Conservation (phyloP, 2,329 filamentous ascomycete genomes). For the Aspergillus piperis region DNA sequence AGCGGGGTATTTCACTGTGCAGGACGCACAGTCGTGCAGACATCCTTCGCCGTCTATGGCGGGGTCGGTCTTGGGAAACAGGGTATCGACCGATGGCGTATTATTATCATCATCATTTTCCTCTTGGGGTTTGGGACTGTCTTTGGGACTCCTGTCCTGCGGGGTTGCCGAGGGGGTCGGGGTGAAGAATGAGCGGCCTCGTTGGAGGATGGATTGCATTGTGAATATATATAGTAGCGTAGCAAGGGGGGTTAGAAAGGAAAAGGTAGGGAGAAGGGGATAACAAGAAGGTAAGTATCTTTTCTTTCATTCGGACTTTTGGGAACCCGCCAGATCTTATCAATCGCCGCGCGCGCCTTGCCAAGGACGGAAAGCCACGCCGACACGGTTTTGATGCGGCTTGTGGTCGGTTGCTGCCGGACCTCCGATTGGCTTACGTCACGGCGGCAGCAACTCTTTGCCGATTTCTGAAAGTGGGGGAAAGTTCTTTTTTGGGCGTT, state of each 20-base stretch:
- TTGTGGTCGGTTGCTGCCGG: background rate
- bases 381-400: background rate
- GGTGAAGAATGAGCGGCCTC: conserved; percentile 36
- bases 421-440: conserved; percentile 9
- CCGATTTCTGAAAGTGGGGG: background rate
- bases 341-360: conserved; percentile 26
- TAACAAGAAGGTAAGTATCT: background rate
- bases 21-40: conserved; percentile 79
- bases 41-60: conserved; percentile 84
- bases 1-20: conserved; percentile 76
- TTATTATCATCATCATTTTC: conserved; percentile 28
- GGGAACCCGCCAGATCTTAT: conserved; percentile 31
- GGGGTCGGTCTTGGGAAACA: conserved; percentile 77
- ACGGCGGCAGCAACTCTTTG: background rate
- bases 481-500: background rate
- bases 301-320: background rate
- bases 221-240: background rate
- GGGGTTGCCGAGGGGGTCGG: conserved; percentile 31
- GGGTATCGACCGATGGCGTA: conserved; percentile 48
- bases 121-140: conserved; percentile 19
- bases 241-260: background rate
- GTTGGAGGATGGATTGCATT: conserved; percentile 42
- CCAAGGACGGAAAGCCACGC: conserved; percentile 20
- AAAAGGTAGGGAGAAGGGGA: background rate
- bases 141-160: conserved; percentile 5